A percentile compares a stretch with the other conserved stretches of the same genome.
These are phyloP conservation scores for Chytriomyces sp. DNA, from an alignment of 192 early-diverging fungal genomes.

Conservation along the genomic window DNA sequence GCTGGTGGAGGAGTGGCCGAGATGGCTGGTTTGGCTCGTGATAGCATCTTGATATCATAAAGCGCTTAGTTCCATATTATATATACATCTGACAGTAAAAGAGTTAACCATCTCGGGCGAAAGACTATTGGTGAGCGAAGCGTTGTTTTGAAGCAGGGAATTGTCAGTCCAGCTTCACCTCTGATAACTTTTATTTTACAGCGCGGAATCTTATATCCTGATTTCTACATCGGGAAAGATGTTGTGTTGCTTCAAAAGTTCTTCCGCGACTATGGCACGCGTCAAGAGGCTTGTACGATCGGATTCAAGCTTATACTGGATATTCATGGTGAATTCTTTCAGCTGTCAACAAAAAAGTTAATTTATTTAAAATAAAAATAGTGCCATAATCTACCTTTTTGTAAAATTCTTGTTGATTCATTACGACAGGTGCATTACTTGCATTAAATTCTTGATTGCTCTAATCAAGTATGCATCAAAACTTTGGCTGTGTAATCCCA, in stretches of 20 bases:
- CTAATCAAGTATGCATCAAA: no score
- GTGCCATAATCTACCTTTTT: not conserved
- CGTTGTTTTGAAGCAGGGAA: not conserved
- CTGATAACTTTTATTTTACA: not conserved
- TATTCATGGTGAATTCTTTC: slow-evolving; percentile 25
- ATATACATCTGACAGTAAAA: no score
- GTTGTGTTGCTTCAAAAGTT: slow-evolving; percentile 8
- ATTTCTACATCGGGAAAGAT: not conserved
- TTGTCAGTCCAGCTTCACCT: no score
- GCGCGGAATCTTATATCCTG: not conserved
- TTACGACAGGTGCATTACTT: no score
- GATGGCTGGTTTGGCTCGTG: slow-evolving; percentile 60
- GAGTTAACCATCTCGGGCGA: no score
- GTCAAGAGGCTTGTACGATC: slow-evolving; percentile 15
- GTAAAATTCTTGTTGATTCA: not conserved
- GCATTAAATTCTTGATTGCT: no score
- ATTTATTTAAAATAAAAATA: not conserved
- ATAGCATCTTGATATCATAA: slow-evolving; percentile 65
- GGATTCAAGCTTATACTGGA: slow-evolving; percentile 20
- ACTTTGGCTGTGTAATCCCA: no score
- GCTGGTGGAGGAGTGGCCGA: slow-evolving; percentile 21
- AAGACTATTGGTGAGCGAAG: not conserved
- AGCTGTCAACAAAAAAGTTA: not conserved
- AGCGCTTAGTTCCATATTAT: no score
- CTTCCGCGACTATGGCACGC: slow-evolving; percentile 19